Percentiles rank a stretch among this genome's conserved stretches.
Evolutionary conservation across 2,329 filamentous ascomycete genomes (phyloP).

Genomic region (Aspergillus clavatus): DNA sequence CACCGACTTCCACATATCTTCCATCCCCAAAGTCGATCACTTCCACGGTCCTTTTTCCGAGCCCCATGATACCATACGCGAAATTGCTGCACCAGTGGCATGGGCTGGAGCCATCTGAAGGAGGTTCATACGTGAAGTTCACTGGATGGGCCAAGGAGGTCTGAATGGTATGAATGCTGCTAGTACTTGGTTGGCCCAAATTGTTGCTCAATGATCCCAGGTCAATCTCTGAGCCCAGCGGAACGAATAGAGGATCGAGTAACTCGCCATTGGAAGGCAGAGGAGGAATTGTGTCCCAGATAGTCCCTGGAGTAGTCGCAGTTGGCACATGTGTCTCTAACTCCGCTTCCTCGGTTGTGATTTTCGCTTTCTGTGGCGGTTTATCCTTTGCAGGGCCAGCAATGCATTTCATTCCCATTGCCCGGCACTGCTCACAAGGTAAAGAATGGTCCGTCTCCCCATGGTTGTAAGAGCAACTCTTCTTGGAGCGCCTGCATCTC

Average conservation of each 20-base stretch:
- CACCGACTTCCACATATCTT: slow-evolving; percentile 35
- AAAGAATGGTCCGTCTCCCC: slow-evolving; percentile 19
- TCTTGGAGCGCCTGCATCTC: slow-evolving; percentile 23
- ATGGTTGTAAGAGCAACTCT: slow-evolving; percentile 32
- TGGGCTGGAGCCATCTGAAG: slow-evolving; percentile 11
- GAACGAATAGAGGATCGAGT: slow-evolving; percentile 7
- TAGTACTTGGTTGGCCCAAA: too few species aligned
- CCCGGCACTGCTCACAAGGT: slow-evolving; percentile 30
- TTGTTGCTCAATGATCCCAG: too few species aligned
- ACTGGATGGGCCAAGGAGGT: slow-evolving; percentile 41
- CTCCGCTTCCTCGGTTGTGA: neutral
- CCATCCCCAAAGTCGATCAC: slow-evolving; percentile 33
- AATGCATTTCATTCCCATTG: slow-evolving; percentile 27
- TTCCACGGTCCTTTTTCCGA: slow-evolving; percentile 29
- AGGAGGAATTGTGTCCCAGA: neutral
- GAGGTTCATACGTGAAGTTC: slow-evolving; percentile 30
- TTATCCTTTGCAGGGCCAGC: slow-evolving; percentile 30
- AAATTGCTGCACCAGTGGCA: slow-evolving; percentile 42
- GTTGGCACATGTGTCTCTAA: neutral
- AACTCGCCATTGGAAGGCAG: slow-evolving; percentile 5
- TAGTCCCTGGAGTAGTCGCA: neutral
- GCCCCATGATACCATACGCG: slow-evolving; percentile 38
- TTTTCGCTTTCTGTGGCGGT: too few species aligned
- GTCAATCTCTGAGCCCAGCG: neutral
- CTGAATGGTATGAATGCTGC: slow-evolving; percentile 22